Base-by-base conservation (phyloP, 306 rosid genomes). In the Cicer bijugum region DNA sequence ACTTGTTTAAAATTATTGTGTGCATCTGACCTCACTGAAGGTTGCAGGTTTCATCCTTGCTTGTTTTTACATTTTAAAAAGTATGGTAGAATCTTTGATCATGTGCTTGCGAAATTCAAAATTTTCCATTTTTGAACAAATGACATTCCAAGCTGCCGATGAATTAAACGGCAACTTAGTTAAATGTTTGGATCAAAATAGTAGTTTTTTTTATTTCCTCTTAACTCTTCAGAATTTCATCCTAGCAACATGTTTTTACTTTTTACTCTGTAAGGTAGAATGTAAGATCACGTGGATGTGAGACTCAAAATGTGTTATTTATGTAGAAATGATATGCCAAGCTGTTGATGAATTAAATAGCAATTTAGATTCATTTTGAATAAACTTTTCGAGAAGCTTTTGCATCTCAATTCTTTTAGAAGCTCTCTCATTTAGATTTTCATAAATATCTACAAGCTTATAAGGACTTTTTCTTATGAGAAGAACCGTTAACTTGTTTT, bases 1-100 rank as follows among this genome's bases (percentile, higher is more conserved):
- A 43, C 57, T 69, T 48, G n/a, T 71, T 48, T 76, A 42, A 56
- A 55, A 64, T 38, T 15, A 11, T 37, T n/a, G 44, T 23, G 16
- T 57, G 45, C 8, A 59, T 12, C 47, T 61, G 46, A 38, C 45
- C 67, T 48, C 67, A 58, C 64, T 46, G 51, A 48, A 35, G 55
- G 65, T 37, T 75, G 60, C 4, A 10, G 37, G 19, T 56, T 23
- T 19, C 35, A 56, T 23, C 62, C 62, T 56, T 19, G 38, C n/a
- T 9, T 56, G 62, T 56, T 56, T 23, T n/a, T 64, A 42, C 52
- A 16, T 42, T n/a, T 60, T 60, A 37, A 37, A 28, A n/a, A 47
- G 72, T 50, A 69, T 12, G 52, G 40, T 67, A 47, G 51, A 66
- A 70, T 58, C 40, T 28, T 33, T 12, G 10, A 12, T 20, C 67